Evolutionary conservation across 768 basidiomycete genomes (phyloP).

Genomic region (Imleria badia): DNA sequence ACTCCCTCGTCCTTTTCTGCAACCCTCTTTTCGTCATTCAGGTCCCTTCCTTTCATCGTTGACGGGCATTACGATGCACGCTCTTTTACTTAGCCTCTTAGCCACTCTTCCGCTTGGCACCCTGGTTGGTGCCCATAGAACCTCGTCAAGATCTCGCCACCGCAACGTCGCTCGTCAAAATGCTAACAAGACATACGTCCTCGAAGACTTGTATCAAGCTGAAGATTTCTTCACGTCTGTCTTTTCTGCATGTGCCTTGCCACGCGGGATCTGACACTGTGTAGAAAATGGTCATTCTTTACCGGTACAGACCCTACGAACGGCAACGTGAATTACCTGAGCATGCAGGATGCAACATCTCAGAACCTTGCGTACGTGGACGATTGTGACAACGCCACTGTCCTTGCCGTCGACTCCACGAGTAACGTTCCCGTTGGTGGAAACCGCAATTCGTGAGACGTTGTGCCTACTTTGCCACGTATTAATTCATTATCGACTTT

Average conservation of each 20-base stretch:
- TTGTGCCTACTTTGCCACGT: background rate
- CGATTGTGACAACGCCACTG: slow-evolving; percentile 47
- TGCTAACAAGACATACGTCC: slow-evolving; percentile 31
- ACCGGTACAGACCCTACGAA: slow-evolving; percentile 62
- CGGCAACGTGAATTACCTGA: slow-evolving; percentile 64
- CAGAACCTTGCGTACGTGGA: slow-evolving; percentile 64
- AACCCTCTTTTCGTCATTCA: background rate
- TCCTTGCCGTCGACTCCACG: slow-evolving; percentile 63
- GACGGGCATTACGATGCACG: slow-evolving; percentile 29
- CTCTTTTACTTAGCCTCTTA: slow-evolving; percentile 33
- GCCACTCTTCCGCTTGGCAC: slow-evolving; percentile 34
- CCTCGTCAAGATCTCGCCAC: slow-evolving; percentile 29
- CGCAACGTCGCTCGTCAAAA: slow-evolving; percentile 21
- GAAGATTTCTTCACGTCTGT: slow-evolving; percentile 60
- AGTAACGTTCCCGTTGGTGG: slow-evolving; percentile 48
- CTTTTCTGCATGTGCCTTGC: background rate
- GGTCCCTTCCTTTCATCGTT: slow-evolving; percentile 9
- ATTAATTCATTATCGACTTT: background rate
- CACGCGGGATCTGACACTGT: slow-evolving; percentile 2
- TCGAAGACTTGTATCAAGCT: slow-evolving; percentile 46
- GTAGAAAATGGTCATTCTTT: slow-evolving; percentile 72
- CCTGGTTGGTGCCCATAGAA: slow-evolving; percentile 37
- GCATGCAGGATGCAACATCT: slow-evolving; percentile 43
- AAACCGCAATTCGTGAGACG: slow-evolving; percentile 51
- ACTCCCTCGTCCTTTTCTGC: background rate